A percentile compares a stretch with the other conserved stretches of the same genome.
These are phyloP conservation scores for Fusarium anguioides DNA, from an alignment of 2,329 filamentous ascomycete species.

Conservation along the genomic window DNA sequence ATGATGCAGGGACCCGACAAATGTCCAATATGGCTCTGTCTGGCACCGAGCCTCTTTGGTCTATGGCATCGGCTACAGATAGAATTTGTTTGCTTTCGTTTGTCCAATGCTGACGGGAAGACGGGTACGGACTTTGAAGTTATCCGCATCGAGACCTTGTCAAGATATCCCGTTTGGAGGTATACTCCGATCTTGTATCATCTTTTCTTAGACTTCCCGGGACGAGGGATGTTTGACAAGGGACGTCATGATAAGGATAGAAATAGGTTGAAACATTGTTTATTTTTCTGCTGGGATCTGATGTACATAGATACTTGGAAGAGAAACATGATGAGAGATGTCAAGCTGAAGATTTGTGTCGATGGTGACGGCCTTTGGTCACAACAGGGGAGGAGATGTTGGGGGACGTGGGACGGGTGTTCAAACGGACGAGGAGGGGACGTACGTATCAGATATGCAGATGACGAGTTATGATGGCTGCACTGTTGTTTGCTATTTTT, in stretches of 20 bases:
- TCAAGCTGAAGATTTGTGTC: not conserved
- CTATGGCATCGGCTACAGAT: slow-evolving; percentile 10
- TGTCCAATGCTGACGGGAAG: slow-evolving; percentile 23
- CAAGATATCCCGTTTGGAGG: slow-evolving; percentile 8
- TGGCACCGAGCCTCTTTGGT: slow-evolving; percentile 9
- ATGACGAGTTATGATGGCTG: not conserved
- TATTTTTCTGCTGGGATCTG: slow-evolving; percentile 17
- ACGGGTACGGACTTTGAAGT: slow-evolving; percentile 17
- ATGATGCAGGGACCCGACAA: slow-evolving; percentile 35
- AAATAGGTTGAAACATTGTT: slow-evolving; percentile 34
- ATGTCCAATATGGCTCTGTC: slow-evolving; percentile 22
- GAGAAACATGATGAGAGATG: not conserved
- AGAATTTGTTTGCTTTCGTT: slow-evolving; percentile 26
- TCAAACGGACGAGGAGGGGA: slow-evolving; percentile 33
- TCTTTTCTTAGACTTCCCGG: not conserved
- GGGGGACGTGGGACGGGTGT: slow-evolving; percentile 42
- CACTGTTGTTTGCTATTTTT: not conserved
- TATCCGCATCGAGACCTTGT: slow-evolving; percentile 31
- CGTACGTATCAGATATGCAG: not conserved
- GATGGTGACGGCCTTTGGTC: slow-evolving; percentile 22
- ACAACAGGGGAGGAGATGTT: slow-evolving; percentile 36
- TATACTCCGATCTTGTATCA: slow-evolving; percentile 5
- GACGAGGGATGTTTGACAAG: slow-evolving; percentile 18
- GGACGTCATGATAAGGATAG: slow-evolving; percentile 22
- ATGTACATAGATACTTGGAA: not conserved